Evolutionary conservation across 208 protist species (phyloP), one percentile per base, ranked within the genome.

Genomic region (Endotrypanum monterogeii): DNA sequence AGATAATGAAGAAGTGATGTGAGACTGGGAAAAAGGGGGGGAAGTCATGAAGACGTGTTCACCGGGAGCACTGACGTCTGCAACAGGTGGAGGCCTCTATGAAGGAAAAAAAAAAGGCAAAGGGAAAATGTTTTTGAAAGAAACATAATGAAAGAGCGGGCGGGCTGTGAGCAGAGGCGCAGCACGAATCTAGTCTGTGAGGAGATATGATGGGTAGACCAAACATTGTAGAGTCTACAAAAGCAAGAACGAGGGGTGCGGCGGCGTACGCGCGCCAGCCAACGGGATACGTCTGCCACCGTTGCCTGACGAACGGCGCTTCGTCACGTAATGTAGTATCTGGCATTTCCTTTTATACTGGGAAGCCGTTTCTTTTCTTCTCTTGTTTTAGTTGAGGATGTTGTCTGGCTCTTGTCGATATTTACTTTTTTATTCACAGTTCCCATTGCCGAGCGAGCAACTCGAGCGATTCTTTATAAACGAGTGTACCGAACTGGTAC

Each of bases 401-500:
- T 48, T 48, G 5, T 48, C 12, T 11, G 44, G 8, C 44, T 48
- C 44, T 46, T 23, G 6, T 48, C 25, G 6, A 3, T 35, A 6
- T 23, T 65, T 46, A n/a, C n/a, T 41, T 18, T 25, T 7, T 44
- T 18, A 20, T 9, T 20, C 25, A 46, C 23, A n/a, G 8, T 6
- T 52, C 48, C 12, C 73, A 41, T 37, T 52, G 65, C 32, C 48
- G 66, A 14, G 65, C 44, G n/a, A 88, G 11, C 51, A 81, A 18
- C 25, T 18, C 37, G 2, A 84, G 48, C 0, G 71, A 68, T 32
- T 87, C 78, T 4, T 65, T 67, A 46, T 89, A 90, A 20, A 94
- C 79, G 3, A 82, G 58, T 0, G 72, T 66, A 23, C 85, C 80
- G 80, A 94, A 94, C 28, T 78, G 76, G 61, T 70, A 74, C n/a